These are phyloP conservation scores for Biscogniauxia marginata DNA, from an alignment of 2,329 filamentous ascomycete genomes.

Conservation along the genomic window DNA sequence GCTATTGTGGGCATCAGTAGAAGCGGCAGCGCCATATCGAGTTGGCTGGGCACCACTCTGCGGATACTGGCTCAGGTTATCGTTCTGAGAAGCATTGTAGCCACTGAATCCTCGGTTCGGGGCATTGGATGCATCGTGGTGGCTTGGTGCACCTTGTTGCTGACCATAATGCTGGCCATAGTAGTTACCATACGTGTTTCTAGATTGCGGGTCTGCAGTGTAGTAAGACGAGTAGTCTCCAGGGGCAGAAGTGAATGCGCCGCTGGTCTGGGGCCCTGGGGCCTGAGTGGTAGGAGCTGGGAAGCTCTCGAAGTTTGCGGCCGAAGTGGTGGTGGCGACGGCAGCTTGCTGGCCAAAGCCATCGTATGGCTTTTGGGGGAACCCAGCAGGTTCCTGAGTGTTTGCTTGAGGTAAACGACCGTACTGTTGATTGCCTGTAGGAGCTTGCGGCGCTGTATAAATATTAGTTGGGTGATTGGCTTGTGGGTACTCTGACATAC, in stretches of 20 bases:
- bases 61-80: constrained; percentile 67
- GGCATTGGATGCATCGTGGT: constrained; percentile 69
- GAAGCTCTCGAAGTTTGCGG: constrained; percentile 56
- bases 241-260: constrained; percentile 70
- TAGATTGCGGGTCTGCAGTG: constrained; percentile 69
- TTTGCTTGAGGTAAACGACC: constrained; percentile 66
- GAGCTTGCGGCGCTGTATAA: constrained; percentile 50
- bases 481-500: constrained; percentile 30
- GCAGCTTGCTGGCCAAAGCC: constrained; percentile 73
- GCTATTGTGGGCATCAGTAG: constrained; percentile 75
- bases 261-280: constrained; percentile 57
- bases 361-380: constrained; percentile 80
- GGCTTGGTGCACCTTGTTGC: constrained; percentile 56
- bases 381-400: constrained; percentile 59
- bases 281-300: constrained; percentile 57
- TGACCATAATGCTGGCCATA: constrained; percentile 60
- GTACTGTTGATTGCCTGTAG: constrained; percentile 62
- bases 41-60: constrained; percentile 70
- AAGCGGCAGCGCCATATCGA: constrained; percentile 55
- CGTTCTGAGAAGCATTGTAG: constrained; percentile 66
- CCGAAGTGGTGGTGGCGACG: constrained; percentile 42
- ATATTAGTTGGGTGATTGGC: constrained; percentile 35
- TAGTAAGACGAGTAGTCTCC: constrained; percentile 86
- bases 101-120: constrained; percentile 77
- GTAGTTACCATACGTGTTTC: constrained; percentile 77